phyloP scores from a whole-genome alignment of 2,329 filamentous ascomycete genomes.

The Ascocoryne sarcoides region DNA sequence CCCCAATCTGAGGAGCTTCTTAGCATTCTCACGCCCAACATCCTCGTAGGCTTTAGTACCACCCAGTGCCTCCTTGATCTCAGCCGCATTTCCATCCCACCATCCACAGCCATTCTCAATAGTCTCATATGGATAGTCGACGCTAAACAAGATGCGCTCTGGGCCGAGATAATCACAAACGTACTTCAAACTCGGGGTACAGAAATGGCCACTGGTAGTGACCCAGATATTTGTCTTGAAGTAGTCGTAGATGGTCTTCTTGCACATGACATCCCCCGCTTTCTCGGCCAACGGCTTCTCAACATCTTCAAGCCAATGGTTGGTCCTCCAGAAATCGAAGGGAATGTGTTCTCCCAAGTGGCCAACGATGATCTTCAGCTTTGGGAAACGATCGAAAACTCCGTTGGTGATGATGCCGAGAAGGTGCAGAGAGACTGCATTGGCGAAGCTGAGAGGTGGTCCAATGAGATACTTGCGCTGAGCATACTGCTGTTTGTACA shows the following conservation, averaged over 20 bases:
- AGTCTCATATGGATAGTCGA: conserved; percentile 45
- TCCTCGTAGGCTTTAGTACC: conserved; percentile 29
- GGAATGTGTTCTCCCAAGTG: conserved; percentile 42
- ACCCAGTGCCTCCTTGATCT: conserved; percentile 25
- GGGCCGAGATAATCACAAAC: conserved; percentile 40
- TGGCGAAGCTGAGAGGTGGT: conserved; percentile 47
- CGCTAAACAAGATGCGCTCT: conserved; percentile 42
- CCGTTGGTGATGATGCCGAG: conserved; percentile 43
- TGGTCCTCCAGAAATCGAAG: conserved; percentile 41
- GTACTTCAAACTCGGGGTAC: conserved; percentile 42
- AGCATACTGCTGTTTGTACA: conserved; percentile 49
- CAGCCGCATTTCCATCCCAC: conserved; percentile 29
- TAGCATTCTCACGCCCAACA: conserved; percentile 39
- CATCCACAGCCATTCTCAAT: conserved; percentile 35
- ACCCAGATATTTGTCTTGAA: conserved; percentile 48
- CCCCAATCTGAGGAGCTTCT: conserved; percentile 31
- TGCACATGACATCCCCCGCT: conserved; percentile 23
- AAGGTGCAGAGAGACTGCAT: conserved; percentile 49
- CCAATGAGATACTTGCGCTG: conserved; percentile 52
- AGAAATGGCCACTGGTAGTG: conserved; percentile 49
- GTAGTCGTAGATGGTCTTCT: conserved; percentile 41
- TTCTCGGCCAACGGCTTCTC: conserved; percentile 33
- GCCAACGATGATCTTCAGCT: conserved; percentile 38
- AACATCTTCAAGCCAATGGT: conserved; percentile 47
- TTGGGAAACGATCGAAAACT: conserved; percentile 41